Evolutionary conservation across 768 basidiomycete species (phyloP).

Genomic region (Suillus alpinus): DNA sequence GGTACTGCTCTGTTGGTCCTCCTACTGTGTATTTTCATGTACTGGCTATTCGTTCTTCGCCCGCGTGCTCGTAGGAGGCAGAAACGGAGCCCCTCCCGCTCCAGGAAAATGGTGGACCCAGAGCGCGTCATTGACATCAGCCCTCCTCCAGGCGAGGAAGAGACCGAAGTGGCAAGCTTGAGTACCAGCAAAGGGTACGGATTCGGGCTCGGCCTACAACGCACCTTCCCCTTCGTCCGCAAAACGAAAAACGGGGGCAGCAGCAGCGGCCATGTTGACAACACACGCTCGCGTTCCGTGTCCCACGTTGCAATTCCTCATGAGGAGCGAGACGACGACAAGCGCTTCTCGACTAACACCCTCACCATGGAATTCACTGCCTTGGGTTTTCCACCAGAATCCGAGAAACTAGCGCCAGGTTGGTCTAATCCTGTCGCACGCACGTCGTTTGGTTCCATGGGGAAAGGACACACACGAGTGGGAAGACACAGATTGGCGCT

Average conservation of each 20-base stretch:
- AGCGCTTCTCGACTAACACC: slow-evolving; percentile 24
- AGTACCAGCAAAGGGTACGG: slow-evolving; percentile 33
- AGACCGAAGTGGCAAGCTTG: slow-evolving; percentile 22
- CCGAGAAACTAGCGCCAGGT: slow-evolving; percentile 32
- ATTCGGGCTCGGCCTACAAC: slow-evolving; percentile 31
- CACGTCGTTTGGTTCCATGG: slow-evolving; percentile 14
- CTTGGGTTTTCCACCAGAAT: slow-evolving; percentile 22
- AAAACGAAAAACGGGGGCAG: slow-evolving; percentile 20
- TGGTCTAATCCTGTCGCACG: slow-evolving; percentile 26
- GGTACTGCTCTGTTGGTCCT: slow-evolving; percentile 53
- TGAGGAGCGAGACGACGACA: slow-evolving; percentile 27
- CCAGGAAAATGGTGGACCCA: slow-evolving; percentile 5
- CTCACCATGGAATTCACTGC: slow-evolving; percentile 18
- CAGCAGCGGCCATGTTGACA: slow-evolving; percentile 13
- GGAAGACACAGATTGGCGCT: slow-evolving; percentile 16
- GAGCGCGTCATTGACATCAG: slow-evolving; percentile 10
- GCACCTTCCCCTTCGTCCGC: slow-evolving; percentile 23
- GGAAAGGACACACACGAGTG: slow-evolving; percentile 4
- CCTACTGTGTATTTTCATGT: slow-evolving; percentile 37
- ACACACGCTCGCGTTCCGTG: slow-evolving; percentile 14
- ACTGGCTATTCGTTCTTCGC: slow-evolving; percentile 46
- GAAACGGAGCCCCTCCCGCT: slow-evolving; percentile 2
- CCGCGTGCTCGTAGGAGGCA: slow-evolving; percentile 38
- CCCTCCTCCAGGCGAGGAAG: slow-evolving; percentile 20
- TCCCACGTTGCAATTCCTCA: slow-evolving; percentile 22